These are phyloP conservation scores for Anthoceros angustus DNA, from an alignment of 225 moss, liverwort and hornwort species.

Conservation along the genomic window DNA sequence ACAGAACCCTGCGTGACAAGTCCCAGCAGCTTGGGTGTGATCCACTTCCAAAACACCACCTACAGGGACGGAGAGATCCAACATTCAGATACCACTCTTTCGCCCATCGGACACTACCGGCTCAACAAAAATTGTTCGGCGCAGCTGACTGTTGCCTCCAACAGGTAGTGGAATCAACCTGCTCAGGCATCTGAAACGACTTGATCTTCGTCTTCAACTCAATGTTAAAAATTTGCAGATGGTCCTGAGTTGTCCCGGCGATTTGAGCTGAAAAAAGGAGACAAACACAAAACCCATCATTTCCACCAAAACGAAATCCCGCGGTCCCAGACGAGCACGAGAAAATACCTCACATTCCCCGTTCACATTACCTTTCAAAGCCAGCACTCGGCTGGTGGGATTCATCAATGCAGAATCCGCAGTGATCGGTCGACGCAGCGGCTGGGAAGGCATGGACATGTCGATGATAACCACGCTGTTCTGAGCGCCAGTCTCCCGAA, in stretches of 20 bases:
- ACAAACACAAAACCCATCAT: conserved; percentile 9
- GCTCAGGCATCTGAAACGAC: conserved; percentile 96
- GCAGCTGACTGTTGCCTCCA: not conserved
- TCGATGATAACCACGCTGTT: conserved; percentile 98
- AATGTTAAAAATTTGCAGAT: conserved; percentile 96
- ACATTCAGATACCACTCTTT: not conserved
- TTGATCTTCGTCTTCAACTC: conserved; percentile 93
- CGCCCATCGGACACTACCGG: not conserved
- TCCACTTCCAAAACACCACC: conserved; percentile 99
- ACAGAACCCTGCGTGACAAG: conserved; percentile 86
- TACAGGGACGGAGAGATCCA: conserved; percentile 9
- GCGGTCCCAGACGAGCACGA: not conserved
- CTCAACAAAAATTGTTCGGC: not conserved
- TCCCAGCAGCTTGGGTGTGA: conserved; percentile 72
- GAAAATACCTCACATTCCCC: not conserved
- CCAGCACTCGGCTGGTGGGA: conserved; percentile 73
- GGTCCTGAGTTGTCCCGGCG: conserved; percentile 82
- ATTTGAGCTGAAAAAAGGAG: conserved; percentile 39
- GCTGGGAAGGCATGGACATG: conserved; percentile 78
- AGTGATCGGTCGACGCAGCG: conserved; percentile 85
- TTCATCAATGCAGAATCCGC: conserved; percentile 99
- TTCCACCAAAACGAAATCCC: not conserved
- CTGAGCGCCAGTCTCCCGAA: conserved; percentile 86
- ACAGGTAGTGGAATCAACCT: conserved; percentile 21
- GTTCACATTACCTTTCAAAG: conserved; percentile 65